phyloP scores from a whole-genome alignment of 1,139 yeast genomes.

The Hyphopichia wangnamkhiaoensis region DNA sequence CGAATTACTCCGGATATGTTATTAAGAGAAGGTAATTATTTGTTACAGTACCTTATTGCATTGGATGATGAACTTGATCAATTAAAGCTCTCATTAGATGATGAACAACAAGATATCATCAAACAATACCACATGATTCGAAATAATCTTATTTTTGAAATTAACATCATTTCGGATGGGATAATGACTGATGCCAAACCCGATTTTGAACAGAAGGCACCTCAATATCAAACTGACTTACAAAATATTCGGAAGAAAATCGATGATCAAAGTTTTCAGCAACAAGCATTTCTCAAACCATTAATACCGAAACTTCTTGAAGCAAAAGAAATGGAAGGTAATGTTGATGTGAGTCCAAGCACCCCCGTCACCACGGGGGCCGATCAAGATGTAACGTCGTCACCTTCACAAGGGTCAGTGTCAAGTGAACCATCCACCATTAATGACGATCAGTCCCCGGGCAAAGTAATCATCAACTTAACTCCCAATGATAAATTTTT shows the following conservation, averaged over 20 bases:
- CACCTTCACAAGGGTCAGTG: not conserved
- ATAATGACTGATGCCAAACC: conserved; percentile 23
- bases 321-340: conserved; percentile 6
- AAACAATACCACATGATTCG: conserved; percentile 20
- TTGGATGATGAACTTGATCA: conserved; percentile 18
- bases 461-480: conserved; percentile 14
- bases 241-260: conserved; percentile 27
- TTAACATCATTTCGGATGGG: conserved; percentile 35
- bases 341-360: conserved; percentile 8
- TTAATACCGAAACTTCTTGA: conserved; percentile 4
- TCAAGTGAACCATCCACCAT: not conserved
- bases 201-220: conserved; percentile 27
- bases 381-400: not conserved
- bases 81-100: conserved; percentile 11
- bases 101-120: conserved; percentile 13
- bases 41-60: conserved; percentile 32
- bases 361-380: not conserved
- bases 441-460: not conserved
- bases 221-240: conserved; percentile 27
- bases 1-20: conserved; percentile 29
- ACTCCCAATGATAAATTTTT: conserved; percentile 18
- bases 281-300: conserved; percentile 16
- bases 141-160: conserved; percentile 30
- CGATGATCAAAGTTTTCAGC: conserved; percentile 31
- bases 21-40: conserved; percentile 32